Base-by-base conservation (phyloP, 2,329 filamentous ascomycete genomes). In the Apiospora pterosperma region DNA sequence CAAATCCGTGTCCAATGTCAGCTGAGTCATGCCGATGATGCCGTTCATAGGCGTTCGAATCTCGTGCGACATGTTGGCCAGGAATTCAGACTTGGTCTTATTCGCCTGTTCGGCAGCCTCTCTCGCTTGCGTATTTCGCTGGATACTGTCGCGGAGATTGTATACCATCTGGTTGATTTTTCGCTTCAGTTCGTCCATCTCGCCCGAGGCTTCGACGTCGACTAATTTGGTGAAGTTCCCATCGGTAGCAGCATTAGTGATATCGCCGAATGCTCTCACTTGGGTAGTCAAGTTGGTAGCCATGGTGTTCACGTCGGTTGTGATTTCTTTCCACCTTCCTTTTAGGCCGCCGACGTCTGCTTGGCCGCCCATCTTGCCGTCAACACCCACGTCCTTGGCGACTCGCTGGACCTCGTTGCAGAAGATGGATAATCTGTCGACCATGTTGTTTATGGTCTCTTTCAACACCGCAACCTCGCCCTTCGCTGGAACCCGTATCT, bases 131-230 rank as follows among this genome's bases (percentile, higher is more conserved):
- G 94, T 97, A 76, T 98, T 99, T 76, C 93, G 89, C 77, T 98
- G 94, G 70, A 99, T 97, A 84, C 92, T 96, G 79, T 98, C 96
- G 70, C 95, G 85, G 67, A 99, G 81, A 75, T 97, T 97, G 76
- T 92, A 96, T 62, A 98, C 94, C 96, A 99, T 99, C 81, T 96
- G 92, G 77, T 98, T 99, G 85, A 99, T 98, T 84, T 98, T 98
- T 73, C 94, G 90, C 81, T 99, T 99, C 72, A 99, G 85, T 78
- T 98, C 95, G 78, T 98, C 96, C 96, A 99, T 98, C 79, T 99
- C 96, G 68, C 96, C 96, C 14, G 95, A 97, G 23, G 96, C 96
- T 77, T 97, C 94, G 21, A 99, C 95, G 59, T 96, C 97, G 76
- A 99, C 95, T 65, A 96, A 88, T 76, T 97, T 97, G 28, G 93